Conservation (phyloP, 768 basidiomycete species). For the Boletus bicolor region DNA sequence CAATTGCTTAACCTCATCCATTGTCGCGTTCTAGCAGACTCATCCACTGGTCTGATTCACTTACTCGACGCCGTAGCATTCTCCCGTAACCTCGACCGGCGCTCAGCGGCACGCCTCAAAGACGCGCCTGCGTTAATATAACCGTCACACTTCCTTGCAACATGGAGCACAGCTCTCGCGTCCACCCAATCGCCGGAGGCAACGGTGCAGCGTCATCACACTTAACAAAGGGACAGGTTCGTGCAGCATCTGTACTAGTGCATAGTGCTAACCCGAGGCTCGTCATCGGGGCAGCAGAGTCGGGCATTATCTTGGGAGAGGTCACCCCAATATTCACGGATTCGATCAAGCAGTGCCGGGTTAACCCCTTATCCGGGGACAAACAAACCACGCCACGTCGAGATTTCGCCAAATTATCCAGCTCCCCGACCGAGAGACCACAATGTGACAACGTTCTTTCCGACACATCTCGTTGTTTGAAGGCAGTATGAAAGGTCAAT, state of each 20-base stretch:
- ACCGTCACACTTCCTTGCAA: constrained; percentile 16
- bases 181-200: constrained; percentile 26
- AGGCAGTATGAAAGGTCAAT: constrained; percentile 11
- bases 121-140: constrained; percentile 21
- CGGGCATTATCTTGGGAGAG: constrained; percentile 2
- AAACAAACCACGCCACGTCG: constrained; percentile 30
- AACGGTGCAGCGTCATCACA: not conserved
- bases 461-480: constrained; percentile 5
- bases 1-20: not conserved
- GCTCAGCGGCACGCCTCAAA: constrained; percentile 3
- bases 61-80: not conserved
- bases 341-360: constrained; percentile 24
- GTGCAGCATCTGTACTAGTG: not conserved
- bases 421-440: not conserved
- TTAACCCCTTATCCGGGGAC: constrained; percentile 29
- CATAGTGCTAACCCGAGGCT: constrained; percentile 2
- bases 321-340: constrained; percentile 2
- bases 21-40: constrained; percentile 9
- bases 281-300: not conserved
- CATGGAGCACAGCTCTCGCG: constrained; percentile 12
- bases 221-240: constrained; percentile 7
- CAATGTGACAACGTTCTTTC: not conserved
- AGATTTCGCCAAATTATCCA: constrained; percentile 13
- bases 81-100: not conserved
- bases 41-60: constrained; percentile 1